Conservation (phyloP, 1,284 basidiomycete genomes). For the Wolfiporia cocos region DNA sequence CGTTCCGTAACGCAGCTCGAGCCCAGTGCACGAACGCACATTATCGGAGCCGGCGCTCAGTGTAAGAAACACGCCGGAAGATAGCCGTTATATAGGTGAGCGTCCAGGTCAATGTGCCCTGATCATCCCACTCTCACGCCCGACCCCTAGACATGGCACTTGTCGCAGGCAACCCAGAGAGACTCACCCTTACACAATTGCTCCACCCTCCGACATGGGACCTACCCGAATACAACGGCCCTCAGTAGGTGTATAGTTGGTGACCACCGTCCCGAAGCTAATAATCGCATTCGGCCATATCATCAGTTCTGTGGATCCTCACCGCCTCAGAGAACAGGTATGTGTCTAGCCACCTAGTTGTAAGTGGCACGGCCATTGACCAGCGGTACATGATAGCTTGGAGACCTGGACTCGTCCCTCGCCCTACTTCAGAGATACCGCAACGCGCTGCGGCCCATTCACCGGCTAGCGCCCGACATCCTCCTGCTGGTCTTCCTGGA, state of each 20-base stretch:
- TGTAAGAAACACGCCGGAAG: neutral
- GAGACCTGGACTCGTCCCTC: conserved; percentile 20
- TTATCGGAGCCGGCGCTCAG: neutral
- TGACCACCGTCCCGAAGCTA: neutral
- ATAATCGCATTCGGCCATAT: neutral
- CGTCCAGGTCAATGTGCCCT: neutral
- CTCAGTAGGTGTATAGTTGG: conserved; percentile 16
- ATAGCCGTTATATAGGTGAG: conserved; percentile 1
- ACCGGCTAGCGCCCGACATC: conserved; percentile 23
- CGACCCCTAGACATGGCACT: conserved; percentile 3
- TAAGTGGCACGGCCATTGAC: neutral
- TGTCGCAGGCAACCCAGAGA: neutral
- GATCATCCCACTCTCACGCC: neutral
- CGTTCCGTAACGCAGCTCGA: too few species aligned
- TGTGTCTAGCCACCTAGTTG: neutral
- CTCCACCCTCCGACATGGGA: conserved; percentile 23
- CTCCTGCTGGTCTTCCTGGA: conserved; percentile 22
- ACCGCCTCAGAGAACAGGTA: conserved; percentile 14
- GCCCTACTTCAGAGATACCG: conserved; percentile 25
- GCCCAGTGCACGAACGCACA: too few species aligned
- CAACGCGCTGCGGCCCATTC: conserved; percentile 23
- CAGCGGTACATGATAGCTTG: conserved; percentile 13
- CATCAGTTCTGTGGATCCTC: conserved; percentile 9
- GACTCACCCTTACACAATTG: conserved; percentile 18
- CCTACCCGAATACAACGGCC: conserved; percentile 21